These are phyloP conservation scores for Cyberlindnera saturnus DNA, from an alignment of 805 yeast species.

Conservation along the genomic window DNA sequence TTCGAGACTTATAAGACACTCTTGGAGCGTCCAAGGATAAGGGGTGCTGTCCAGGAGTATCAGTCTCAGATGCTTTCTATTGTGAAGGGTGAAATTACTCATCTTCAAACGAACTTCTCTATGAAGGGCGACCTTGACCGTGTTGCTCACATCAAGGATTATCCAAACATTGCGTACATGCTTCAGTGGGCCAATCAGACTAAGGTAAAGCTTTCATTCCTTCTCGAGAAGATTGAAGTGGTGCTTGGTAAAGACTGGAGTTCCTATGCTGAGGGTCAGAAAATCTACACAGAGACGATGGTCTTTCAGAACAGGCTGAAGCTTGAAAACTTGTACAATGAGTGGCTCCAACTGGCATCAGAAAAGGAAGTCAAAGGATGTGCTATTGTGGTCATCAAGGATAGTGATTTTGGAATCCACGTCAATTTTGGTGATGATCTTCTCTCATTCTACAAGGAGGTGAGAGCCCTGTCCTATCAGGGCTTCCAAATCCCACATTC, in stretches of 20 bases:
- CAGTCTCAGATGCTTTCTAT: constrained; percentile 44
- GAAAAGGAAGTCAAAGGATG: constrained; percentile 25
- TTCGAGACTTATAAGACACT: constrained; percentile 45
- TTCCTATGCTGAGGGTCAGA: constrained; percentile 59
- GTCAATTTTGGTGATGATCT: constrained; percentile 48
- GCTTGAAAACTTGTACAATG: constrained; percentile 32
- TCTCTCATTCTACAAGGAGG: constrained; percentile 45
- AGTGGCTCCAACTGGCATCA: constrained; percentile 41
- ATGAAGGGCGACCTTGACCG: constrained; percentile 30
- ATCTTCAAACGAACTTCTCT: constrained; percentile 35
- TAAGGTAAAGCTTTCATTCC: constrained; percentile 33
- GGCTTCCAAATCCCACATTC: constrained; percentile 54
- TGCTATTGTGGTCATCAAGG: constrained; percentile 34
- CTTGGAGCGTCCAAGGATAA: constrained; percentile 45
- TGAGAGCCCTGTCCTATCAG: constrained; percentile 40
- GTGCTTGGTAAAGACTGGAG: constrained; percentile 60
- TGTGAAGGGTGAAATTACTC: constrained; percentile 40
- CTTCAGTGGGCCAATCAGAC: constrained; percentile 51
- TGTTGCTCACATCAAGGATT: constrained; percentile 35
- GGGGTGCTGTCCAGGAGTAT: constrained; percentile 54
- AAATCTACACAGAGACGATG: constrained; percentile 44
- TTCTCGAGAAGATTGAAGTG: constrained; percentile 40
- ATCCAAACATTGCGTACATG: constrained; percentile 42
- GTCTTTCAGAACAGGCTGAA: constrained; percentile 42
- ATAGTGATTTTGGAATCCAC: constrained; percentile 24